Evolutionary conservation across 2,329 filamentous ascomycete genomes (phyloP).

Genomic region (Fusarium zealandicum): DNA sequence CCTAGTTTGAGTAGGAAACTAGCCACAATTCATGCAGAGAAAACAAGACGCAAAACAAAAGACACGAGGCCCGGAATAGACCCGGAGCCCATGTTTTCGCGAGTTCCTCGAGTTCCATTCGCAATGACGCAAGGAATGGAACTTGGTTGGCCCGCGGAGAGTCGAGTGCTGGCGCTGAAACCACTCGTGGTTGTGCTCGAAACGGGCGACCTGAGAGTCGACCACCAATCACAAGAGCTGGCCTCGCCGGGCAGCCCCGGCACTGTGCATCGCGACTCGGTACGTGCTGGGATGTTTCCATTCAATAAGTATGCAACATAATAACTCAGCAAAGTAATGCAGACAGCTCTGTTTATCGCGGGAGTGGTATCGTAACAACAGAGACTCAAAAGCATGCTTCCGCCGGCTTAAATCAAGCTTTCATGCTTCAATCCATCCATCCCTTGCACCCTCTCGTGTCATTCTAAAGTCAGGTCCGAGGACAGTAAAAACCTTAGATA

Average conservation of each 20-base stretch:
- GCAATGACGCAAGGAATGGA: constrained; percentile 37
- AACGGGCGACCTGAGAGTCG: constrained; percentile 5
- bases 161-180: constrained; percentile 22
- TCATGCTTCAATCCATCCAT: constrained; percentile 3
- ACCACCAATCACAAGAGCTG: constrained; percentile 23
- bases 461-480: constrained; percentile 8
- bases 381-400: background rate
- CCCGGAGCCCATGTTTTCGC: background rate
- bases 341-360: no score
- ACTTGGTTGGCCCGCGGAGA: constrained; percentile 27
- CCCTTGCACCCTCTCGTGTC: background rate
- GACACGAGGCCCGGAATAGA: constrained; percentile 15
- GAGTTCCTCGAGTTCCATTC: constrained; percentile 11
- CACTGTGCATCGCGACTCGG: no score
- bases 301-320: no score
- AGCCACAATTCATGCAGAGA: no score
- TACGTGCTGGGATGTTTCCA: no score
- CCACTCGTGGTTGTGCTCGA: constrained; percentile 20
- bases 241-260: constrained; percentile 11
- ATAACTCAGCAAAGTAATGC: no score
- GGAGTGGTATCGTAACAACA: no score
- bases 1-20: background rate
- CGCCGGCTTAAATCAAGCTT: constrained; percentile 6
- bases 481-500: constrained; percentile 19
- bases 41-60: background rate